These are phyloP conservation scores for Coffea canephora DNA, from an alignment of 257 asterid genomes.

Conservation along the genomic window DNA sequence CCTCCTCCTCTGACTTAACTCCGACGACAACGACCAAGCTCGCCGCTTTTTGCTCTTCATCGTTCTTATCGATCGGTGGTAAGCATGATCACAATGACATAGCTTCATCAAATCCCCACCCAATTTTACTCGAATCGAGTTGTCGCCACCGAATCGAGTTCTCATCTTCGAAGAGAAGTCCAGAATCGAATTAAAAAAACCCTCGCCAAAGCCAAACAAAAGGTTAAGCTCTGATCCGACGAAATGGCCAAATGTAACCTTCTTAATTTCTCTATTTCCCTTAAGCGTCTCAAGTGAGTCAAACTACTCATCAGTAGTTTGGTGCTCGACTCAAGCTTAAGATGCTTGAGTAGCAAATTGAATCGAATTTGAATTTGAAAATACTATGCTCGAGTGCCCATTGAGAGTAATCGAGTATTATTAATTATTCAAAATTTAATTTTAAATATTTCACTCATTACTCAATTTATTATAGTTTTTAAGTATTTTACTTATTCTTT, in stretches of 20 bases:
- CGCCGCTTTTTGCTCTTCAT: neutral
- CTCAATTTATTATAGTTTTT: no score
- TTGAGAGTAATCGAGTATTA: no score
- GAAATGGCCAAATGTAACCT: constrained; percentile 45
- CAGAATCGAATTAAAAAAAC: constrained; percentile 71
- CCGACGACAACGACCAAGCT: neutral
- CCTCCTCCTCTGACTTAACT: neutral
- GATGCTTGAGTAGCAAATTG: no score
- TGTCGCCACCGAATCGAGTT: neutral
- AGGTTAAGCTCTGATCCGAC: constrained; percentile 63
- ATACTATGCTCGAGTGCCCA: no score
- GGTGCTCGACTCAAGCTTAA: no score
- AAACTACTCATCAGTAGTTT: no score
- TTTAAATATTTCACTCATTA: no score
- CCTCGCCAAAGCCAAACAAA: constrained; percentile 65
- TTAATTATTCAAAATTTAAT: no score
- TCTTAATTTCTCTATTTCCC: constrained; percentile 29
- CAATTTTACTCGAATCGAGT: neutral
- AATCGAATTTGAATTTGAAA: no score
- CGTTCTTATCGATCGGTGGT: neutral
- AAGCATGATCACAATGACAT: constrained; percentile 18
- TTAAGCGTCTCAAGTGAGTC: neutral
- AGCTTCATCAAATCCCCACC: constrained; percentile 21
- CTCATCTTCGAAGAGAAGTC: constrained; percentile 57
- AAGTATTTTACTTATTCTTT: no score